Conservation (phyloP, 139 green algal species). For the Helicosporidium sp. region DNA sequence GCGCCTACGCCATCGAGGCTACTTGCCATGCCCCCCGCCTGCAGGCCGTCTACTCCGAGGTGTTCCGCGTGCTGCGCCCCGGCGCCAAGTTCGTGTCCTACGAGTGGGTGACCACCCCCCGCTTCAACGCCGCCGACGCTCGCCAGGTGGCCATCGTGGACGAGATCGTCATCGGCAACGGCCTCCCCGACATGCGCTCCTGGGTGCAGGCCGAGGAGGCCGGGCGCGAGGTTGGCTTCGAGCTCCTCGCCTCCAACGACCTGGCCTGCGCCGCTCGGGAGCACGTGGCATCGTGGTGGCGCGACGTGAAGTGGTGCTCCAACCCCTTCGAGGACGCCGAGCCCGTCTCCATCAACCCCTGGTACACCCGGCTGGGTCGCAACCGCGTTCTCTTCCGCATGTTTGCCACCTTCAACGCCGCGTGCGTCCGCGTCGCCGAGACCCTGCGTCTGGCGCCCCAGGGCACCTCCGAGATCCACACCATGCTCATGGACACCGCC, state of each 20-base stretch:
- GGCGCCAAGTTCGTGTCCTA: conserved; percentile 72
- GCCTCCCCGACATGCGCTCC: conserved; percentile 79
- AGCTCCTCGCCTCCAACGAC: conserved; percentile 38
- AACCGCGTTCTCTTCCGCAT: conserved; percentile 14
- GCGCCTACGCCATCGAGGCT: conserved; percentile 84
- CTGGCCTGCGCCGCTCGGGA: conserved; percentile 23
- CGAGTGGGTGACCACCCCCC: conserved; percentile 84
- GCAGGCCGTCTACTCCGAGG: conserved; percentile 68
- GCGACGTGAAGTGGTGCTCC: background rate
- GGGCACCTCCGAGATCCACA: conserved; percentile 63
- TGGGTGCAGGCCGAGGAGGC: conserved; percentile 65
- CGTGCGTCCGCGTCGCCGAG: conserved; percentile 45
- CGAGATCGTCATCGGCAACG: conserved; percentile 94
- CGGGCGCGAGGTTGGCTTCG: conserved; percentile 56
- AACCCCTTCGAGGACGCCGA: background rate
- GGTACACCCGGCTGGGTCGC: conserved; percentile 13
- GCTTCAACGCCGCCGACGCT: conserved; percentile 62
- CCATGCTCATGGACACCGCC: conserved; percentile 75
- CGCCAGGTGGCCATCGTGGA: conserved; percentile 80
- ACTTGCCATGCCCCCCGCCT: conserved; percentile 85
- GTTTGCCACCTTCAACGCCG: conserved; percentile 33
- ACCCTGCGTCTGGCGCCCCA: conserved; percentile 51
- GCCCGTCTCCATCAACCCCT: background rate
- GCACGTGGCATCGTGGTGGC: conserved; percentile 1
- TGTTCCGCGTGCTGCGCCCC: conserved; percentile 84